Evolutionary conservation across 176 grass and related monocot genomes (phyloP), one percentile per base, ranked within the genome.

Genomic region (Raddia distichophylla): DNA sequence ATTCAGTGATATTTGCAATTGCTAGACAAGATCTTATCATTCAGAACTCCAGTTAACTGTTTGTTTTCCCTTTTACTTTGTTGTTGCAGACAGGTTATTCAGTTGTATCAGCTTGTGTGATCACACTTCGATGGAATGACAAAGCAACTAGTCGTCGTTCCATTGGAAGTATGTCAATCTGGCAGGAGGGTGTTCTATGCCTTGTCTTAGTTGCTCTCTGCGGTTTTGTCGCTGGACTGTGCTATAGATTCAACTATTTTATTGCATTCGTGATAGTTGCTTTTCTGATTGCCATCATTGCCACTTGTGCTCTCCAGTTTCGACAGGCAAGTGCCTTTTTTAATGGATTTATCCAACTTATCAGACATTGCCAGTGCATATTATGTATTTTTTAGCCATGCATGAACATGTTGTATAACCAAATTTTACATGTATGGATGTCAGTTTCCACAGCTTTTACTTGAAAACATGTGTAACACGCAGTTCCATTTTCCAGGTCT

Each of bases 51-150:
- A 74, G 35, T 27, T 82, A 81, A 76, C 47, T 85, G 47, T 64
- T 59, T 47, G 20, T 53, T 57, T 77, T 22, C 61, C 48, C 15
- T 66, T 75, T 68, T 74, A 46, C 6, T 77, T 72, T 51, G 15
- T 84, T 43, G 18, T n/a, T 73, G 42, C 91, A 99, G 96, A 99
- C 96, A 0, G 93, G 93, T 73, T 99, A 99, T 91, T 99, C 96
- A 10, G 93, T 95, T 88, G 96, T 99, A 84, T 99, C 93, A 73
- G 91, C 93, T 88, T 99, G 97, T 79, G 93, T 99, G 60, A 81
- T 95, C 79, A 93, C 91, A 46, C 85, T 99, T 60, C 80, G 97
- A 32, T 93, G 97, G 97, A 93, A 90, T 63, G 91, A 96, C 53
- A 93, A 87, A 82, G 67, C 74, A 61, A 71, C 84, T 22, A 86